phyloP scores from a whole-genome alignment of 176 grass and related monocot genomes.

The Paspalum notatum region DNA sequence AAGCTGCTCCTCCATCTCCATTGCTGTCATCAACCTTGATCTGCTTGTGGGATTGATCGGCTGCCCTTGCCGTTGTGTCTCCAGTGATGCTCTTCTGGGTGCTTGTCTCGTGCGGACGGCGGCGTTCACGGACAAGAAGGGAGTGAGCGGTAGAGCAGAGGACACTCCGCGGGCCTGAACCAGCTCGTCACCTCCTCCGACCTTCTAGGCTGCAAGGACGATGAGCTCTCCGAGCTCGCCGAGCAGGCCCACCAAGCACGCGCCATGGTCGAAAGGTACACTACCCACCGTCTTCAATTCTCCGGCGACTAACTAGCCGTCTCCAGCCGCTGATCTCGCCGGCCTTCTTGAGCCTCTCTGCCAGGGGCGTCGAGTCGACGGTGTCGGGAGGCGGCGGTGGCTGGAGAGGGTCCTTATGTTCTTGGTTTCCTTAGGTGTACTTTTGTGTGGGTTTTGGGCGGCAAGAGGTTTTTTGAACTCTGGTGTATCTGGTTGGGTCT shows the following conservation, averaged over 20 bases:
- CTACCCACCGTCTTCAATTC: neutral
- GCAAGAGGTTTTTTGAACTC: slow-evolving; percentile 29
- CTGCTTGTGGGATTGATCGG: slow-evolving; percentile 2
- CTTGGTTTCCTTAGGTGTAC: slow-evolving; percentile 16
- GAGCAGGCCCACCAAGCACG: slow-evolving; percentile 51
- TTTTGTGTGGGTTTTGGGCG: slow-evolving; percentile 13
- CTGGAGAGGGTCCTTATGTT: slow-evolving; percentile 1
- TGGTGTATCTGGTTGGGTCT: slow-evolving; percentile 3
- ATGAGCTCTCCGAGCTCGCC: slow-evolving; percentile 49
- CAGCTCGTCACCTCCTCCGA: slow-evolving; percentile 29
- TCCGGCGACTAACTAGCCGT: neutral
- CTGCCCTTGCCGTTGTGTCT: neutral
- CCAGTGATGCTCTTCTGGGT: slow-evolving; percentile 43
- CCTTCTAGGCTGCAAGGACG: slow-evolving; percentile 26
- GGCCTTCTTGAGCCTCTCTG: neutral
- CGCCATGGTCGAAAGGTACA: slow-evolving; percentile 56
- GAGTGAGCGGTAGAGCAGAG: slow-evolving; percentile 54
- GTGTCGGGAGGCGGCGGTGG: slow-evolving; percentile 15
- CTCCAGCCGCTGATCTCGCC: neutral
- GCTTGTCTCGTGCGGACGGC: slow-evolving; percentile 36
- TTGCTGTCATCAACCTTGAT: neutral
- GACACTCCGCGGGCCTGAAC: slow-evolving; percentile 54
- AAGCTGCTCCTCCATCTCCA: neutral
- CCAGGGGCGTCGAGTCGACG: slow-evolving; percentile 54
- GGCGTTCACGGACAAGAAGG: slow-evolving; percentile 53